phyloP scores from a whole-genome alignment of 495 filamentous ascomycete species.

The Apiosordaria backusii region DNA sequence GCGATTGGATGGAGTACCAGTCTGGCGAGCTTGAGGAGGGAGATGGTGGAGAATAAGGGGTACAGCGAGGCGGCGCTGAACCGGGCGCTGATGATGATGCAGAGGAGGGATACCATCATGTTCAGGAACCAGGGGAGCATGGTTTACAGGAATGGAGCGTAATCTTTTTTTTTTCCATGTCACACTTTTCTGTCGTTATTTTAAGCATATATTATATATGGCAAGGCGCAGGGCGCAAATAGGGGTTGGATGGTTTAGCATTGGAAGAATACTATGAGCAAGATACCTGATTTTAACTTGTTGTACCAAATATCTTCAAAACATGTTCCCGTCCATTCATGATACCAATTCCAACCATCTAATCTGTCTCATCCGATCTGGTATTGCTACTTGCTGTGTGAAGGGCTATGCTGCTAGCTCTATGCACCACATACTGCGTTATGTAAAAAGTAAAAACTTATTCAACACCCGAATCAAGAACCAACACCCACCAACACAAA shows the following conservation, averaged over 20 bases:
- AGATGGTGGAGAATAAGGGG: constrained; percentile 84
- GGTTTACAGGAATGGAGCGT: constrained; percentile 69
- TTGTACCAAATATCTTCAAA: too few species aligned
- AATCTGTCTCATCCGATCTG: too few species aligned
- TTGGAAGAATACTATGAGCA: neutral
- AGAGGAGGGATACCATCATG: constrained; percentile 84
- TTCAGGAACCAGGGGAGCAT: constrained; percentile 84
- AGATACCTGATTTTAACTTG: neutral
- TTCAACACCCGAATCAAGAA: neutral
- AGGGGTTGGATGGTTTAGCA: neutral
- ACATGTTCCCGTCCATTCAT: neutral
- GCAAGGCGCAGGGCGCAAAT: constrained; percentile 8
- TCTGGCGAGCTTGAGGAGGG: constrained; percentile 76
- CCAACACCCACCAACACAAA: neutral
- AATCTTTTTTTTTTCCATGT: constrained; percentile 12
- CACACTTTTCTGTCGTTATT: neutral
- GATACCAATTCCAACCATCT: neutral
- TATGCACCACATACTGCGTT: neutral
- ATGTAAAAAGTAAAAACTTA: neutral
- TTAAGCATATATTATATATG: neutral
- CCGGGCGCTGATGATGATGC: constrained; percentile 78
- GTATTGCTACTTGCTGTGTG: too few species aligned
- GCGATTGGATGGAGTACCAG: constrained; percentile 96
- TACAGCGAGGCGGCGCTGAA: constrained; percentile 83
- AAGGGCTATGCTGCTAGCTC: neutral